phyloP scores from a whole-genome alignment of 805 yeast genomes.

The Wickerhamiella azyma region DNA sequence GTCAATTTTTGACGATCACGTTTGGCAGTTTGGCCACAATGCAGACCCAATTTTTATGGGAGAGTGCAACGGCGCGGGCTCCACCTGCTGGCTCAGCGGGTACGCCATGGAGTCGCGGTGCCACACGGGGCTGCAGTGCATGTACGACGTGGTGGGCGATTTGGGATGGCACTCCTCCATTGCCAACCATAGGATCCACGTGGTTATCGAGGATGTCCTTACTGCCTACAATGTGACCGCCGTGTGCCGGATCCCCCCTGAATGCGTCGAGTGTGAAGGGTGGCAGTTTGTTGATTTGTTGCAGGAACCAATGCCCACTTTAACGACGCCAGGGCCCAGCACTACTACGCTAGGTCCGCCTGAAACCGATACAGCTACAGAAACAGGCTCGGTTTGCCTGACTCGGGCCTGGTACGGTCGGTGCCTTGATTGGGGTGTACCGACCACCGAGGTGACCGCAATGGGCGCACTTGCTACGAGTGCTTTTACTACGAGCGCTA shows the following conservation, averaged over 20 bases:
- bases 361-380: constrained; percentile 7
- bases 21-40: constrained; percentile 93
- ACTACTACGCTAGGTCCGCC: too few relatives aligned
- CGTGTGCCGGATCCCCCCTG: constrained; percentile 46
- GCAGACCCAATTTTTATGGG: constrained; percentile 98
- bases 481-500: background rate
- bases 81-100: constrained; percentile 81
- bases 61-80: constrained; percentile 85
- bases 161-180: constrained; percentile 83
- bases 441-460: background rate
- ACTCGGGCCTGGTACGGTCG: constrained; percentile 19
- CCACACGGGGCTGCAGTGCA: constrained; percentile 78
- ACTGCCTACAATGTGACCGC: constrained; percentile 65
- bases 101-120: constrained; percentile 96
- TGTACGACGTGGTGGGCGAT: constrained; percentile 80
- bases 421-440: constrained; percentile 15
- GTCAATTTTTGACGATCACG: constrained; percentile 60
- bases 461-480: too few relatives aligned
- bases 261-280: constrained; percentile 80
- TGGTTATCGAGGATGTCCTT: constrained; percentile 74
- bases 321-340: constrained; percentile 17
- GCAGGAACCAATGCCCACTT: constrained; percentile 10
- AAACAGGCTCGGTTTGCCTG: constrained; percentile 10
- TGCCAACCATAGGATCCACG: constrained; percentile 78
- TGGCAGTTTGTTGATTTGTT: constrained; percentile 52